These are phyloP conservation scores for Aciculoconidium aculeatum DNA, from an alignment of 805 yeast species.

Conservation along the genomic window DNA sequence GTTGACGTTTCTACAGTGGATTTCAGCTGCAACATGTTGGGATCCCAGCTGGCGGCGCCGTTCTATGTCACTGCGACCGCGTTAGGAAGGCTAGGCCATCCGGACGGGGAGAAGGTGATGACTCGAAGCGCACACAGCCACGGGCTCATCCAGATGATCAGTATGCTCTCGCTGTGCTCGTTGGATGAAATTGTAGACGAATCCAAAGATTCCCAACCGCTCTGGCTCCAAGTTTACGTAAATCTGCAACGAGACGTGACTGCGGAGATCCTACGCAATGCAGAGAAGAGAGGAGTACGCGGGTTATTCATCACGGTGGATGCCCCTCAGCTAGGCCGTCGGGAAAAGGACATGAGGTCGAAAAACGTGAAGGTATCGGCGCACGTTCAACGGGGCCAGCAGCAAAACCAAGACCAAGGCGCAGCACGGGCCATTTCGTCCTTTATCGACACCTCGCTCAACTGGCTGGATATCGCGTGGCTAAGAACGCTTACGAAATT, in stretches of 20 bases:
- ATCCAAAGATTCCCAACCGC: conserved; percentile 44
- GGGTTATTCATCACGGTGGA: conserved; percentile 53
- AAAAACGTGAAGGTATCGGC: conserved; percentile 21
- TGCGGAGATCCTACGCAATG: conserved; percentile 26
- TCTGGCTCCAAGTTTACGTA: conserved; percentile 48
- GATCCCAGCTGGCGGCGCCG: conserved; percentile 65
- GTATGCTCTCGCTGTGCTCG: conserved; percentile 85
- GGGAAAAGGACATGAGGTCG: conserved; percentile 45
- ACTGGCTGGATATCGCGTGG: conserved; percentile 37
- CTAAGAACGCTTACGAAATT: conserved; percentile 31
- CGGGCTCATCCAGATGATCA: conserved; percentile 78
- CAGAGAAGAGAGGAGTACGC: conserved; percentile 35
- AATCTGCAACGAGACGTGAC: conserved; percentile 31
- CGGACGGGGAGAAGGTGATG: conserved; percentile 85
- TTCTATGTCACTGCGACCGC: conserved; percentile 93
- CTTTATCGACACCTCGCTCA: conserved; percentile 38
- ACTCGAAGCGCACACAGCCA: conserved; percentile 78
- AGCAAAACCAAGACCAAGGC: conserved; percentile 21
- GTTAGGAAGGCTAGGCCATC: conserved; percentile 84
- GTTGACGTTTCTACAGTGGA: conserved; percentile 79
- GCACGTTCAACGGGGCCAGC: conserved; percentile 24
- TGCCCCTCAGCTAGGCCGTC: conserved; percentile 47
- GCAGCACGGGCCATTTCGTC: conserved; percentile 28
- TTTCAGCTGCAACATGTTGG: conserved; percentile 66
- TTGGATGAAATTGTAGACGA: conserved; percentile 79